Evolutionary conservation across 164 flowering plant genomes (phyloP), one percentile per base, ranked within the genome.

Genomic region (Protea cynaroides): DNA sequence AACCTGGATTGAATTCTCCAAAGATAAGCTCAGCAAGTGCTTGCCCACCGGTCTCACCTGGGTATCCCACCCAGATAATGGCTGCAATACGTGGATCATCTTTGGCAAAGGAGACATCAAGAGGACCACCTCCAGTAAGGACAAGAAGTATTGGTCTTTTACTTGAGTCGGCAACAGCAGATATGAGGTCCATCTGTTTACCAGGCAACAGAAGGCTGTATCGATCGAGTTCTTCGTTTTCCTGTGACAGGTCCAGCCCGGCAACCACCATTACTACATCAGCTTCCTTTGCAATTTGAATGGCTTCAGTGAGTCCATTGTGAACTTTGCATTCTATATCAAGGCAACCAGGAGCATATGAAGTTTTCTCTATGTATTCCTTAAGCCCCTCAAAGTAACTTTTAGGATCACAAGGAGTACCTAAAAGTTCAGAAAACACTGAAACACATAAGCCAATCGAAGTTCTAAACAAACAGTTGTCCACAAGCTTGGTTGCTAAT

Each of bases 51-150:
- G 87, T 82, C 76, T 94, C 96, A 63, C 98, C 97, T 29, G 97
- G 98, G 78, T 91, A 91, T 6, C 97, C 97, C 56, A 88, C 79
- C 98, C 98, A 94, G 10, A 91, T 70, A 71, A 94, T 89, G 82
- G 96, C 81, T 0, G 85, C 90, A 25, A 94, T 77, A 47, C 66
- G 61, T 15, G 84, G 78, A 63, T 91, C 80, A 18, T 57, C 66
- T 61, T 84, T 66, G 8, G 90, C 93, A 54, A 91, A 89, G 7
- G 95, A 85, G 11, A 94, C 77, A 69, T 94, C 98, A 61, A 94
- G 64, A 0, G 98, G 96, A 15, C 98, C 98, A 1, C 97, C 97
- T 43, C 97, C 95, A 46, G 82, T 83, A 61, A 95, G 90, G 65
- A 89, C 82, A 59, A 92, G 76, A 55, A 92, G 63, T 46, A 89